Base-by-base conservation (phyloP, 495 filamentous ascomycete genomes). In the Trichoderma orchidacearum region DNA sequence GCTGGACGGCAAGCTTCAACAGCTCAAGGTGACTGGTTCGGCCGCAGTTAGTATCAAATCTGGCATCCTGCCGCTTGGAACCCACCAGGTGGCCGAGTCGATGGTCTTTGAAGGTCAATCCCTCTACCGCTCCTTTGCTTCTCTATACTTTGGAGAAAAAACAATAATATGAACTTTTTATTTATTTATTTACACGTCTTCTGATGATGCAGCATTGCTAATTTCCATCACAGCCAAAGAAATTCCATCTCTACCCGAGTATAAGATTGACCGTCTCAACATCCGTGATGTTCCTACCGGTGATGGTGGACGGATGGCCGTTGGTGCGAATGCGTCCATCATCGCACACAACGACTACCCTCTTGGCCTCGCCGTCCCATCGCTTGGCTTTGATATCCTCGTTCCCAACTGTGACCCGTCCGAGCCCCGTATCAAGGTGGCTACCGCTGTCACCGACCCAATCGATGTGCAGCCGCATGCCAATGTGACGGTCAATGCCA, bases 51-150 rank as follows among this genome's bases (percentile, higher is more conserved):
- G 73, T 28, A 63, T 96, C 9, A 88, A 85, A 68, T 85, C 88
- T 29, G 91, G 93, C 3, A 72, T 93, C 38, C 72, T 96, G 59
- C 69, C 75, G 54, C 73, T 97, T 9, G 90, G 90, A 36, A 81
- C 75, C 30, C 89, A 94, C 63, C 71, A 68, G 9, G 62, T 98
- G 32, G 77, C 80, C 30, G 77, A 95, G 62, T 82, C 81, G 32
- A 59, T 95, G 56, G 70, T 79, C 52, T 85, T 96, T 70, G 80
- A 87, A 85, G 87, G 92, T 93, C 74, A 78, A 80, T 78, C 70
- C 59, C 75, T 79, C 74, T 81, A 81, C 62, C 72, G 67, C 57
- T 74, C 77, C 64, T 78, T 79, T 69, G 72, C 73, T 50, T 63
- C 69, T 30, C 59, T 80, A 58, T 80, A 77, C 58, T 66, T 80